These are phyloP conservation scores for Anisodus tanguticus DNA, from an alignment of 257 asterid species.

Conservation along the genomic window DNA sequence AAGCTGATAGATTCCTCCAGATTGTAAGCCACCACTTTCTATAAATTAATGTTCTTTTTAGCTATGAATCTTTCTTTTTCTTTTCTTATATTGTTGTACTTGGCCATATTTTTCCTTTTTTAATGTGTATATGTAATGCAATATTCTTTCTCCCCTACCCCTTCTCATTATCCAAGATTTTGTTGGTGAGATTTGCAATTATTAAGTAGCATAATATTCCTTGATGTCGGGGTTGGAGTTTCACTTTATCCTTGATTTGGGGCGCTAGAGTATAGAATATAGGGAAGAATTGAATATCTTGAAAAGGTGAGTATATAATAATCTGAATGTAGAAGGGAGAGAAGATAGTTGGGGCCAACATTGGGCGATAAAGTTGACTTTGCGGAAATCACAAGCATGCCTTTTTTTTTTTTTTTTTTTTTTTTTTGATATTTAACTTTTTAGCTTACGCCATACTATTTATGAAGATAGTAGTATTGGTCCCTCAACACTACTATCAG, in stretches of 20 bases:
- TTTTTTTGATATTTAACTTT: too few species aligned
- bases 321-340: slow-evolving; percentile 23
- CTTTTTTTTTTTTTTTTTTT: slow-evolving; percentile 34
- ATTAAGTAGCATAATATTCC: background rate
- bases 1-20: slow-evolving; percentile 31
- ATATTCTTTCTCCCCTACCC: background rate
- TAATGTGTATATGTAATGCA: slow-evolving; percentile 36
- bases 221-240: background rate
- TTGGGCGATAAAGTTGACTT: slow-evolving; percentile 33
- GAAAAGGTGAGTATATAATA: background rate
- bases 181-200: slow-evolving; percentile 24
- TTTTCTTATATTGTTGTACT: background rate
- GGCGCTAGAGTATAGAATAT: background rate
- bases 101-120: slow-evolving; percentile 7
- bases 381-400: slow-evolving; percentile 55
- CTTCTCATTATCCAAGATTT: slow-evolving; percentile 6
- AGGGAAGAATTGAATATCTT: background rate
- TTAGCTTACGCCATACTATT: too few species aligned
- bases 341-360: slow-evolving; percentile 11
- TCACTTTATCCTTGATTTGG: background rate
- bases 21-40: slow-evolving; percentile 36
- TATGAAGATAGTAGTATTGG: too few species aligned
- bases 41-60: slow-evolving; percentile 2
- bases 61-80: slow-evolving; percentile 30
- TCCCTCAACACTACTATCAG: too few species aligned